phyloP scores from a whole-genome alignment of 2,329 filamentous ascomycete species.

The Neonectria faginata region DNA sequence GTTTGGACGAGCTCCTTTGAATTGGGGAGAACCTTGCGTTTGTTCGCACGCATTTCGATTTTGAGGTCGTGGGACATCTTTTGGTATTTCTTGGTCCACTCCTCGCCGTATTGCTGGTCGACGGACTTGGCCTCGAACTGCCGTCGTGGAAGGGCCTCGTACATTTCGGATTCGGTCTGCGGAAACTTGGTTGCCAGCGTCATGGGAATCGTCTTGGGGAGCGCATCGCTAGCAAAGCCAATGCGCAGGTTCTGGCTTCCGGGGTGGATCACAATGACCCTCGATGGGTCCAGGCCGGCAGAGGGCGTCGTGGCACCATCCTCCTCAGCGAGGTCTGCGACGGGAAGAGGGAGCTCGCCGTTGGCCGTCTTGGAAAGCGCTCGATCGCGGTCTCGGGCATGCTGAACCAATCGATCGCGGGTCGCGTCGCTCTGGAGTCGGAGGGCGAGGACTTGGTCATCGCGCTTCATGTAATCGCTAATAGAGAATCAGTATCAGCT shows the following conservation, averaged over 20 bases:
- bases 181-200: conserved; percentile 83
- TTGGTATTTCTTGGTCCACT: conserved; percentile 79
- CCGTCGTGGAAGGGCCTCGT: conserved; percentile 79
- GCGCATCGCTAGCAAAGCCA: conserved; percentile 92
- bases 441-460: conserved; percentile 93
- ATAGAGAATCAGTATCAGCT: conserved; percentile 33
- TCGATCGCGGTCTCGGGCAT: conserved; percentile 87
- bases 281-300: conserved; percentile 80
- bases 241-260: conserved; percentile 96
- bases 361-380: conserved; percentile 81
- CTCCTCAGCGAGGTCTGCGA: conserved; percentile 70
- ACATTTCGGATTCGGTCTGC: conserved; percentile 85
- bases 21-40: conserved; percentile 95
- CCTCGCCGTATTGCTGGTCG: conserved; percentile 89
- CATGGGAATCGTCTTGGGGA: conserved; percentile 96
- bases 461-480: conserved; percentile 97
- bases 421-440: conserved; percentile 89
- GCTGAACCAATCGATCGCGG: conserved; percentile 84
- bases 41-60: conserved; percentile 89
- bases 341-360: conserved; percentile 71
- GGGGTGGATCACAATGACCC: conserved; percentile 93
- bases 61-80: conserved; percentile 90
- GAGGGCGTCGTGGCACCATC: conserved; percentile 66
- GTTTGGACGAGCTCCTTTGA: conserved; percentile 96
- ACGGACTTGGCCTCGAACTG: conserved; percentile 71